These are phyloP conservation scores for Trypanosoma theileri DNA, from an alignment of 208 protist species.

Conservation along the genomic window DNA sequence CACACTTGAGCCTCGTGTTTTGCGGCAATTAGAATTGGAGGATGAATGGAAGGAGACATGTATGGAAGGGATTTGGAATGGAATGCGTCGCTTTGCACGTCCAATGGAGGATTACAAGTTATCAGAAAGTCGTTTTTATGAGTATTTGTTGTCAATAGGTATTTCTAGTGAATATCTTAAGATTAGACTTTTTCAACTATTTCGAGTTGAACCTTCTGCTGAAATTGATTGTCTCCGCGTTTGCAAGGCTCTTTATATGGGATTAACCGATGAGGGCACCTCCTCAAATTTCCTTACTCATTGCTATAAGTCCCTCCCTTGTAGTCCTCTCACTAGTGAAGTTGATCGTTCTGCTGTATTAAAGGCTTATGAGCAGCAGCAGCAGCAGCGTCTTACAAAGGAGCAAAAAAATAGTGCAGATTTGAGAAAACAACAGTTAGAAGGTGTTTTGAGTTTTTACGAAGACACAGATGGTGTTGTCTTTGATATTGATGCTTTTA, in stretches of 20 bases:
- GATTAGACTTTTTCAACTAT: constrained; percentile 28
- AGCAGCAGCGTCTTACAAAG: background rate
- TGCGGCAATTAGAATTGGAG: constrained; percentile 42
- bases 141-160: constrained; percentile 34
- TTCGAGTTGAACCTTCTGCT: constrained; percentile 8
- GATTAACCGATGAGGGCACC: constrained; percentile 27
- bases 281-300: constrained; percentile 32
- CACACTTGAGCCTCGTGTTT: constrained; percentile 38
- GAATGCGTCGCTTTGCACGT: constrained; percentile 36
- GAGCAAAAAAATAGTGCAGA: constrained; percentile 12
- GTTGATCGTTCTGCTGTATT: constrained; percentile 9
- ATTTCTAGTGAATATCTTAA: constrained; percentile 35
- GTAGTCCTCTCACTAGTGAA: constrained; percentile 10
- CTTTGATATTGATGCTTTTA: constrained; percentile 33
- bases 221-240: constrained; percentile 35
- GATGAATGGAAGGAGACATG: constrained; percentile 39
- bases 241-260: constrained; percentile 48
- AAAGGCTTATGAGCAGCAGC: constrained; percentile 5
- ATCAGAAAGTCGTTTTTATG: constrained; percentile 29
- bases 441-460: constrained; percentile 22
- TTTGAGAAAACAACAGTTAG: constrained; percentile 23
- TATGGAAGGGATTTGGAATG: constrained; percentile 44
- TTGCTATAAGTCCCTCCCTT: constrained; percentile 41
- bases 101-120: constrained; percentile 44
- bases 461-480: constrained; percentile 13